A percentile compares a stretch with the other conserved stretches of the same genome.
Evolutionary conservation across 768 basidiomycete genomes (phyloP).

Genomic region (Chalciporus sphaerocephalus): DNA sequence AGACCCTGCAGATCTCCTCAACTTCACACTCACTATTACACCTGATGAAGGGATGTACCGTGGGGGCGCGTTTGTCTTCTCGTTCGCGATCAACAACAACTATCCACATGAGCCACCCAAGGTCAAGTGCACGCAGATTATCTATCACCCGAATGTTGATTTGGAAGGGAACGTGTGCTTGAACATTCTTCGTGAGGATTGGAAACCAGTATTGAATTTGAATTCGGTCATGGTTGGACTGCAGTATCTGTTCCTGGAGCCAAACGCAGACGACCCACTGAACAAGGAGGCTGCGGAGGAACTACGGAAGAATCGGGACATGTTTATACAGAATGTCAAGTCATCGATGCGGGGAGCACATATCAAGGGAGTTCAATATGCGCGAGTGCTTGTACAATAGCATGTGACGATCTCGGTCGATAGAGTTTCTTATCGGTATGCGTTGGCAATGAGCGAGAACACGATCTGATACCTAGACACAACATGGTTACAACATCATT

Average conservation of each 20-base stretch:
- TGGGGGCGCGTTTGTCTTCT: constrained; percentile 89
- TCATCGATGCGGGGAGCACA: constrained; percentile 76
- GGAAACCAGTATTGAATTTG: constrained; percentile 98
- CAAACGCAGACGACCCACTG: constrained; percentile 96
- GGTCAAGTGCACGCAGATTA: constrained; percentile 95
- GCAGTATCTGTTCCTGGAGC: constrained; percentile 97
- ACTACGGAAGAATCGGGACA: constrained; percentile 81
- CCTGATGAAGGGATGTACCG: constrained; percentile 99
- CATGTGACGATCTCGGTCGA: constrained; percentile 3
- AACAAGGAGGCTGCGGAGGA: constrained; percentile 99
- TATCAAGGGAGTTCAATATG: constrained; percentile 77
- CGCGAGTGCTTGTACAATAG: constrained; percentile 60
- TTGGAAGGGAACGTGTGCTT: constrained; percentile 97
- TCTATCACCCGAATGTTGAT: constrained; percentile 98
- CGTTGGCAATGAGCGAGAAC: neutral
- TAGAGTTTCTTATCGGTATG: constrained; percentile 4
- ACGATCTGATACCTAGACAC: constrained; percentile 2
- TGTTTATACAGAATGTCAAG: constrained; percentile 83
- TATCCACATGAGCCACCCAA: constrained; percentile 99
- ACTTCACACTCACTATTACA: constrained; percentile 91
- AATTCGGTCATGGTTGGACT: constrained; percentile 98
- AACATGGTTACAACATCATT: constrained; percentile 7
- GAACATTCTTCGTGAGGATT: constrained; percentile 98
- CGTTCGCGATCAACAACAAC: constrained; percentile 93
- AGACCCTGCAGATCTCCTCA: constrained; percentile 90